Base-by-base conservation (phyloP, 768 basidiomycete genomes). In the Rhodotorula babjevae region DNA sequence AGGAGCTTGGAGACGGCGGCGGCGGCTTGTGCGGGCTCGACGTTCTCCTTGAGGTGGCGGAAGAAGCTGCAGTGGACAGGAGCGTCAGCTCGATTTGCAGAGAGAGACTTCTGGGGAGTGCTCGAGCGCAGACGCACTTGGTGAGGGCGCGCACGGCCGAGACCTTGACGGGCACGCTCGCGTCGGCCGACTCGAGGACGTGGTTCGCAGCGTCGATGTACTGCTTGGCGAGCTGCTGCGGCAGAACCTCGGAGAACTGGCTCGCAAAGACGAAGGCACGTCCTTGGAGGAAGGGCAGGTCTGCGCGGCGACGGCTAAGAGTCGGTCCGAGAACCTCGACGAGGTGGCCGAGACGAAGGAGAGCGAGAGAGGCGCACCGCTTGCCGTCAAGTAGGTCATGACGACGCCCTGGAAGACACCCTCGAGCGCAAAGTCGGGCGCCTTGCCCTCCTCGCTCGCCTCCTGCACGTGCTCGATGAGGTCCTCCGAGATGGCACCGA, bases 251-350 rank as follows among this genome's bases (percentile, higher is more conserved):
- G 2, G 90, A 85, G 78, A 87, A 97, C 78, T 93, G 89, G 78
- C 92, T 93, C 6, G 93, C 92, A 76, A 97, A 94, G 58, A 98
- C 91, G 71, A 97, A 96, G 0, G 88, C 91, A 71, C 96, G 86
- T 19, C 95, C 96, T 82, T 97, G 95, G 42, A 99, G 81, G 86
- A 97, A 99, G 0, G 93, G 93, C 67, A 85, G 85, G 33, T 92
- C 94, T 95, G 76, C 9, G 67, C 31, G 42, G 33, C 18, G n/a
- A 57, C 18, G 14, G 44, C n/a, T n/a, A n/a, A 42, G 40, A 33
- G 21, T 58, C 58, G 60, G 59, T 49, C 52, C 1, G 14, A 25
- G 63, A 2, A 8, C 29, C 31, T 29, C 23, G 31, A 31, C 23
- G n/a, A 50, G 21, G 14, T 5, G 42, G 31, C 23, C 1, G 31